These are phyloP conservation scores for Entomortierella chlamydospora DNA, from an alignment of 192 early-diverging fungal genomes.

Conservation along the genomic window DNA sequence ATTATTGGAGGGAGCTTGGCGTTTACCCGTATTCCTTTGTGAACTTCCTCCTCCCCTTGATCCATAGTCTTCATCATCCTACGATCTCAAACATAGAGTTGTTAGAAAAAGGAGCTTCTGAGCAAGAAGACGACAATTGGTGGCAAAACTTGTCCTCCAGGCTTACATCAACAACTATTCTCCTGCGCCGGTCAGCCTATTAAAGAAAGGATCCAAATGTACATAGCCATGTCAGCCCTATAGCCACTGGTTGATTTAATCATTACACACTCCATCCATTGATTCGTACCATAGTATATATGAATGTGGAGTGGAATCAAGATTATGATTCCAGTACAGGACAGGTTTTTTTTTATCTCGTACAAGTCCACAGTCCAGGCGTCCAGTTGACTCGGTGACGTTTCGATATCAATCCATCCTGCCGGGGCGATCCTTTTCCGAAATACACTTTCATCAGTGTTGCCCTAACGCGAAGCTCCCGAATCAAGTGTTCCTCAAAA, in stretches of 20 bases:
- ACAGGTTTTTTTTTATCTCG: too few species aligned
- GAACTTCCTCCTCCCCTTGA: slow-evolving; percentile 5
- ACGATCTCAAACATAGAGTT: neutral
- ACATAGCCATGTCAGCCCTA: neutral
- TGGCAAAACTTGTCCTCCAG: neutral
- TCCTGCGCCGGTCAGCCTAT: slow-evolving; percentile 21
- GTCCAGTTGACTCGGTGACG: too few species aligned
- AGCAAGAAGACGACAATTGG: neutral
- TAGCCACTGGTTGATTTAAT: too few species aligned
- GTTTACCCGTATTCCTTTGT: slow-evolving; percentile 12
- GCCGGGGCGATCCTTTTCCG: too few species aligned
- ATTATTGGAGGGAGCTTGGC: slow-evolving; percentile 10
- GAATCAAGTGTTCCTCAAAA: neutral
- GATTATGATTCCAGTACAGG: too few species aligned
- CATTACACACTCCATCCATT: too few species aligned
- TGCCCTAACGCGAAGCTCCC: neutral
- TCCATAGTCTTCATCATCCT: slow-evolving; percentile 38
- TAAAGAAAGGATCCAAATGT: neutral
- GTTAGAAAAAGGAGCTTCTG: neutral
- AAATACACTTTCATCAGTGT: too few species aligned
- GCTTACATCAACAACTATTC: slow-evolving; percentile 29
- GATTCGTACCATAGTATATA: too few species aligned
- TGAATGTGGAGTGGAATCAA: too few species aligned
- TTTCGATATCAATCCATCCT: too few species aligned
- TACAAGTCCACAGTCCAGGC: too few species aligned